These are phyloP conservation scores for Vanderwaltozyma verrucispora DNA, from an alignment of 805 yeast species.

Conservation along the genomic window DNA sequence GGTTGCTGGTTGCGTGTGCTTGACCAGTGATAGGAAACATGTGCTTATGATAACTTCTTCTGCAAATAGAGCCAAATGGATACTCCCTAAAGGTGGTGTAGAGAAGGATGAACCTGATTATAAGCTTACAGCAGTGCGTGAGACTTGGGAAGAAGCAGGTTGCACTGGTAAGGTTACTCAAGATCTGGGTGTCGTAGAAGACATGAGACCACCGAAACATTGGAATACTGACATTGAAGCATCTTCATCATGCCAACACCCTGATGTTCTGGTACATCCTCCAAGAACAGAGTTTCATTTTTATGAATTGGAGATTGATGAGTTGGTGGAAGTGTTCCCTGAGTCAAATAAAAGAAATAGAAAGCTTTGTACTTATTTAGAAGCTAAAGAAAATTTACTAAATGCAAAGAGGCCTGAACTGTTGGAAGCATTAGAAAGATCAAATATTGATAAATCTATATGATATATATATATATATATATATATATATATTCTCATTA, in stretches of 20 bases:
- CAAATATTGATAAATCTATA: conserved; percentile 32
- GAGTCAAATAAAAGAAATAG: conserved; percentile 55
- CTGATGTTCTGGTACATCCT: too few relatives aligned
- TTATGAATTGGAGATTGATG: conserved; percentile 59
- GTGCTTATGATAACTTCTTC: conserved; percentile 75
- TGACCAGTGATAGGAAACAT: conserved; percentile 44
- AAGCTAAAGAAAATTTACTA: conserved; percentile 51
- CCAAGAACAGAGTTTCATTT: conserved; percentile 86
- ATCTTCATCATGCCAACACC: too few relatives aligned
- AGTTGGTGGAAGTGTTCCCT: conserved; percentile 62
- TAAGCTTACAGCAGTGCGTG: conserved; percentile 57
- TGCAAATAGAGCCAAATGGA: conserved; percentile 63
- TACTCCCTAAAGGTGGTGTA: conserved; percentile 92
- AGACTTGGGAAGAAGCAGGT: conserved; percentile 98
- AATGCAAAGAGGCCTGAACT: conserved; percentile 58
- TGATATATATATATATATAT: too few relatives aligned
- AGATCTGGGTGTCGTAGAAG: conserved; percentile 58
- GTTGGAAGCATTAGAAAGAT: conserved; percentile 48
- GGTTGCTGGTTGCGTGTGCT: conserved; percentile 87
- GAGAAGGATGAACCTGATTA: conserved; percentile 63
- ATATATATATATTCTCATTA: neutral
- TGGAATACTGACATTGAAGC: conserved; percentile 27
- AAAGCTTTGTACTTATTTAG: conserved; percentile 63
- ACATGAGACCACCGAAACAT: conserved; percentile 40
- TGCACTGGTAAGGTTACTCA: conserved; percentile 52